Evolutionary conservation across 1,284 basidiomycete genomes (phyloP), one percentile per base, ranked within the genome.

Genomic region (Cutaneotrichosporon sp.): DNA sequence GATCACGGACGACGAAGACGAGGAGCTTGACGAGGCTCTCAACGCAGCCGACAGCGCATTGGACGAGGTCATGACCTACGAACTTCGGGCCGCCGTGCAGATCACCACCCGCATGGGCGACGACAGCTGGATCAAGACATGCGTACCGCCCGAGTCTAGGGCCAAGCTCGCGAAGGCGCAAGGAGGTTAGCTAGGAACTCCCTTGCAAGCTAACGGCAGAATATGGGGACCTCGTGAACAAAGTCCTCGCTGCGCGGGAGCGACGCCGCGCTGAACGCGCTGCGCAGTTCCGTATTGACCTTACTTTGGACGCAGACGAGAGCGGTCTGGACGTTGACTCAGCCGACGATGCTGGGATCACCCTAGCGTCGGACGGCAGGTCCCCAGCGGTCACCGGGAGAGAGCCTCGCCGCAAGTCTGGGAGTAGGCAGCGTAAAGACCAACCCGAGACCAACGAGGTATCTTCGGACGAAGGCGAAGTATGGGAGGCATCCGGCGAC

Each of bases 1-100:
- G 1, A 9, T n/a, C 25, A 54, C 52, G 3, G 52, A 54, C 31
- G 35, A 34, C 4, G 52, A 54, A 37, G 52, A 54, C 43, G 48
- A 46, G 37, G 17, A 22, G 16, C 31, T 54, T 17, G 52, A 54
- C 35, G 29, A 19, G 6, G 35, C 33, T 7, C 52, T 54, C n/a
- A 25, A 46, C 6, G 26, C 17, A 16, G 46, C 27, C 6, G 52
- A 54, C 24, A 19, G 19, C 17, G 34, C 34, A 5, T 35, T 49
- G 4, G 52, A 54, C 37, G 25, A 6, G 1, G 31, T 46, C 29
- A 33, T 54, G 22, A 20, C 6, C 22, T 31, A 4, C 10, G 42
- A 54, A 29, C 29, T 54, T 3, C 12, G 16, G 1, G 43, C 12
- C 2, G 48, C 47, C 11, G 41, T 16, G 4, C 5, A 39, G 26